Conservation (phyloP, 176 grass and related monocot species). For the Carex cristatella region DNA sequence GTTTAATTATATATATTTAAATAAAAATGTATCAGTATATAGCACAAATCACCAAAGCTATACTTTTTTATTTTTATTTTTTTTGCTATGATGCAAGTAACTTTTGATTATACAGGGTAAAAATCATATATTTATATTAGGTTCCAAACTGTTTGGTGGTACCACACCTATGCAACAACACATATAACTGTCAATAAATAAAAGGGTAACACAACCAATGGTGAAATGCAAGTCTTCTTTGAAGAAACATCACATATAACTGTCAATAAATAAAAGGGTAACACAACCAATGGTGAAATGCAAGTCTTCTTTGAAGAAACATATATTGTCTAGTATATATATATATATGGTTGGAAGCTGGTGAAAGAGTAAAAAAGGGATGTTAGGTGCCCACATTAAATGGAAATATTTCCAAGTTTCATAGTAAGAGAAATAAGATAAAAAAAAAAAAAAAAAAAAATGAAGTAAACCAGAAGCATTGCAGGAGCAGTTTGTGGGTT, state of each 20-base stretch:
- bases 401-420: background rate
- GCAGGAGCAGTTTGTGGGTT: background rate
- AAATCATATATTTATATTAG: background rate
- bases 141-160: background rate
- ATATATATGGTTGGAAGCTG: background rate
- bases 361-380: background rate
- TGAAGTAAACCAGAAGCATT: conserved; percentile 10
- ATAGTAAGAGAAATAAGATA: background rate
- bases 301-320: background rate
- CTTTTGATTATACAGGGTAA: background rate
- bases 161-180: background rate
- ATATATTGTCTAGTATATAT: too few species aligned
- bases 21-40: background rate
- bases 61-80: background rate
- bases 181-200: background rate
- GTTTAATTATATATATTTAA: background rate
- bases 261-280: background rate
- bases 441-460: background rate
- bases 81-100: background rate
- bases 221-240: background rate
- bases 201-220: background rate
- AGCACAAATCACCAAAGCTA: background rate
- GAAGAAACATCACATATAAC: background rate
- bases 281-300: background rate
- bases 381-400: background rate